These are phyloP conservation scores for Trichoderma sp. DNA, from an alignment of 2,329 filamentous ascomycete genomes.

Conservation along the genomic window DNA sequence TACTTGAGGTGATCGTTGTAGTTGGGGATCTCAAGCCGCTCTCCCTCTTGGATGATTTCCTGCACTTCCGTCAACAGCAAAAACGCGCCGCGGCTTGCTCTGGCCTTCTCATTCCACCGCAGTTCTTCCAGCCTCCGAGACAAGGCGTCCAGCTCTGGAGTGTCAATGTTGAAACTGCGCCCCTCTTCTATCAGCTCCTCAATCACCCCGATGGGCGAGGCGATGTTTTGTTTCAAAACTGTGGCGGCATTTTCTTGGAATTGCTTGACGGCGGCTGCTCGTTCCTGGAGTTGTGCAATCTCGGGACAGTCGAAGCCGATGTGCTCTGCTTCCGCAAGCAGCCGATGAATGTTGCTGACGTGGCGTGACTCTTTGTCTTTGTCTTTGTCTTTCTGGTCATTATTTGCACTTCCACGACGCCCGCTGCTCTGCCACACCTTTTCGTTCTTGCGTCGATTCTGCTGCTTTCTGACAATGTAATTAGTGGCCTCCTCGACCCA, in stretches of 20 bases:
- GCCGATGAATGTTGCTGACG: slow-evolving; percentile 81
- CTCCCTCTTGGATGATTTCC: slow-evolving; percentile 75
- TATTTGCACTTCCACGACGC: slow-evolving; percentile 57
- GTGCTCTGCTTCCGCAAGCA: slow-evolving; percentile 80
- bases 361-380: slow-evolving; percentile 78
- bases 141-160: slow-evolving; percentile 82
- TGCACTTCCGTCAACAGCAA: slow-evolving; percentile 77
- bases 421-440: slow-evolving; percentile 77
- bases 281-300: slow-evolving; percentile 81
- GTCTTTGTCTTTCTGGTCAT: slow-evolving; percentile 50
- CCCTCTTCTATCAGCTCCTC: slow-evolving; percentile 91
- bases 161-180: slow-evolving; percentile 85
- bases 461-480: slow-evolving; percentile 96
- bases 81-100: slow-evolving; percentile 62
- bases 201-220: slow-evolving; percentile 70
- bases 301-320: slow-evolving; percentile 94
- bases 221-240: slow-evolving; percentile 67
- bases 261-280: slow-evolving; percentile 77
- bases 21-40: slow-evolving; percentile 73
- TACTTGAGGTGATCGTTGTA: slow-evolving; percentile 78
- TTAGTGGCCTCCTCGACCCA: slow-evolving; percentile 97
- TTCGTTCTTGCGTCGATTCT: slow-evolving; percentile 93
- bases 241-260: slow-evolving; percentile 77
- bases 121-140: slow-evolving; percentile 80
- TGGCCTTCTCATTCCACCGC: slow-evolving; percentile 83